Conservation (phyloP, 73 alveolate genomes). For the Uronychia binucleata region DNA sequence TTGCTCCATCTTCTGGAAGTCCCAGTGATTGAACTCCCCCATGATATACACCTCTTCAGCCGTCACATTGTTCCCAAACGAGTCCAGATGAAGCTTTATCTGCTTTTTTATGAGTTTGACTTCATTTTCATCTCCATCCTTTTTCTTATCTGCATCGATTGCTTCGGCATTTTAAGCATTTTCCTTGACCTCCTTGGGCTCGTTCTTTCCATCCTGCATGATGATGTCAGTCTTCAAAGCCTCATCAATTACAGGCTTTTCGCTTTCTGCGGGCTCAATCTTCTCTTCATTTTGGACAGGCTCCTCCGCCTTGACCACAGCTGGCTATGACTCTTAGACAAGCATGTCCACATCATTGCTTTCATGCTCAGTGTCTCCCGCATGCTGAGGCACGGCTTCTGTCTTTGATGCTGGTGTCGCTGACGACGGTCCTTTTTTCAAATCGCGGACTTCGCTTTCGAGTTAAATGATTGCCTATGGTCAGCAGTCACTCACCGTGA, state of each 20-base stretch:
- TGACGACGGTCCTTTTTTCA: conserved; percentile 7
- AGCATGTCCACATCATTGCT: no score
- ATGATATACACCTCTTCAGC: conserved; percentile 28
- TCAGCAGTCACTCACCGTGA: not conserved
- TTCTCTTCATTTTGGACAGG: not conserved
- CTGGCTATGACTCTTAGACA: no score
- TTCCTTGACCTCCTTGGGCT: conserved; percentile 12
- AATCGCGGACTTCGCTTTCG: not conserved
- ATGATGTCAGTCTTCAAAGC: not conserved
- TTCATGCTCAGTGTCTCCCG: no score
- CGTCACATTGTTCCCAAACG: not conserved
- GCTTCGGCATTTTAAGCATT: not conserved
- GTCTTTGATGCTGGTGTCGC: not conserved
- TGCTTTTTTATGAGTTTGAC: not conserved
- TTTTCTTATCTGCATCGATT: not conserved
- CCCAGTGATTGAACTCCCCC: conserved; percentile 62
- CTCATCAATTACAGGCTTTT: not conserved
- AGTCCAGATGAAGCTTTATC: not conserved
- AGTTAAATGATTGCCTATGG: not conserved
- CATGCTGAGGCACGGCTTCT: no score
- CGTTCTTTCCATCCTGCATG: conserved; percentile 13
- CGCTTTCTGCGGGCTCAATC: not conserved
- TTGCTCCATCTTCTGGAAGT: conserved; percentile 42
- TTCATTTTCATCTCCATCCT: conserved; percentile 13
- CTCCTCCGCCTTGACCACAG: not conserved